A percentile compares a stretch with the other conserved stretches of the same genome.
phyloP scores from a whole-genome alignment of 805 yeast genomes.

The Teunomyces stri region DNA sequence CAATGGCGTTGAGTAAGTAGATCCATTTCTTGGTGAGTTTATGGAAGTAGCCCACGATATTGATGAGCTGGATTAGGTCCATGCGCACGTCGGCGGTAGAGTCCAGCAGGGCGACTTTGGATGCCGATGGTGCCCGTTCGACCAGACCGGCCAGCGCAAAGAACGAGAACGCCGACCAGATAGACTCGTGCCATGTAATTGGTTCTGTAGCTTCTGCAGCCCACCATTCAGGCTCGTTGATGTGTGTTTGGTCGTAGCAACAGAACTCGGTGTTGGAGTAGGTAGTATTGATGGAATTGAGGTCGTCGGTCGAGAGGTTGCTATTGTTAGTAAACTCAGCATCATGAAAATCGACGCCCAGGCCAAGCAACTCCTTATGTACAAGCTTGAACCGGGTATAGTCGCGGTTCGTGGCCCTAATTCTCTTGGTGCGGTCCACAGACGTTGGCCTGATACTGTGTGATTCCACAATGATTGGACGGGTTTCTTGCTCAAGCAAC shows the following conservation, averaged over 20 bases:
- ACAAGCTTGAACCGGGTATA: conserved; percentile 34
- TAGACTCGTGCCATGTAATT: conserved; percentile 52
- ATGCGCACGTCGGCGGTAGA: conserved; percentile 3
- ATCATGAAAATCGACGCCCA: neutral
- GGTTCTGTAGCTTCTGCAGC: conserved; percentile 41
- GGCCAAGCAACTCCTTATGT: conserved; percentile 18
- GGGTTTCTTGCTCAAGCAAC: conserved; percentile 16
- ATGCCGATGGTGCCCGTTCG: neutral
- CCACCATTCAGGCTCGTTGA: conserved; percentile 45
- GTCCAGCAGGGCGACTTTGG: neutral
- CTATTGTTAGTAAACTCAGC: conserved; percentile 10
- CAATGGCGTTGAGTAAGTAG: conserved; percentile 29
- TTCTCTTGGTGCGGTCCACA: conserved; percentile 9
- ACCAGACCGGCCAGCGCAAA: conserved; percentile 83
- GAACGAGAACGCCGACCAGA: conserved; percentile 76
- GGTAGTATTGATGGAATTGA: conserved; percentile 28
- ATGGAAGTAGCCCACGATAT: conserved; percentile 39
- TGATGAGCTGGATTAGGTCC: conserved; percentile 22
- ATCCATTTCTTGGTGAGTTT: conserved; percentile 31
- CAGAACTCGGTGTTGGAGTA: conserved; percentile 15
- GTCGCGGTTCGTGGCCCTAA: conserved; percentile 36
- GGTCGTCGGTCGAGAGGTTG: conserved; percentile 25
- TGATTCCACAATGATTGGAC: conserved; percentile 13
- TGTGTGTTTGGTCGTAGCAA: conserved; percentile 2
- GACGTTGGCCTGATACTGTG: conserved; percentile 6